A percentile compares a stretch with the other conserved stretches of the same genome.
Evolutionary conservation across 139 green algal genomes (phyloP).

Genomic region (Chlamydomonas urium): DNA sequence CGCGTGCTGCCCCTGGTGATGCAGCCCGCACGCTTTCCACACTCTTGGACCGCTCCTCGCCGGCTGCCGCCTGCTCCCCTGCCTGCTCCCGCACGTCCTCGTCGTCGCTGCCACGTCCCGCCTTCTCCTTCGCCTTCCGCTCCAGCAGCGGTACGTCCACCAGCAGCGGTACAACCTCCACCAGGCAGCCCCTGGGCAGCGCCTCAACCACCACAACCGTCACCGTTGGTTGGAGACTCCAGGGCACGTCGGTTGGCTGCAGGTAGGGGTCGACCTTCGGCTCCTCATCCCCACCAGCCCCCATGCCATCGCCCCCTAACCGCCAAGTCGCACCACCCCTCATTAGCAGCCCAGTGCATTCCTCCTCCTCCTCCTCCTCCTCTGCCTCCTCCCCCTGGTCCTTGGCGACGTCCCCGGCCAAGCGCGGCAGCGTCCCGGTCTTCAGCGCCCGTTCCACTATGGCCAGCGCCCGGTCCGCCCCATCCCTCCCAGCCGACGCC

Average conservation of each 20-base stretch:
- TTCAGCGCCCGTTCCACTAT: background rate
- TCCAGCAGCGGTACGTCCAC: slow-evolving; percentile 6
- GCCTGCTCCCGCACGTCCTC: background rate
- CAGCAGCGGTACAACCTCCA: slow-evolving; percentile 8
- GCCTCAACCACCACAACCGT: background rate
- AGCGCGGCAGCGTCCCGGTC: background rate
- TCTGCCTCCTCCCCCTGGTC: too few relatives aligned
- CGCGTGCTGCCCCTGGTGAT: too few relatives aligned
- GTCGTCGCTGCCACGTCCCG: background rate
- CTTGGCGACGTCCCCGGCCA: too few relatives aligned
- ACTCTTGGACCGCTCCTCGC: too few relatives aligned
- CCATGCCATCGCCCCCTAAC: background rate
- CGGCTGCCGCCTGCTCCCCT: background rate
- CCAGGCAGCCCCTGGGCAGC: slow-evolving; percentile 7
- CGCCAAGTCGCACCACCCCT: background rate
- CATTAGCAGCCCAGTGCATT: background rate
- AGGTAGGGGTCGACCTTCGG: slow-evolving; percentile 7
- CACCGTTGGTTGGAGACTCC: background rate
- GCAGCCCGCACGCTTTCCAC: too few relatives aligned
- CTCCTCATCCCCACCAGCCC: slow-evolving; percentile 5
- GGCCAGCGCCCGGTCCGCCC: background rate
- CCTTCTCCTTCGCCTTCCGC: background rate
- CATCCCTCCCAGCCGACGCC: background rate
- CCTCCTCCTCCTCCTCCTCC: too few relatives aligned
- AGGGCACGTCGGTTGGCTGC: background rate